These are phyloP conservation scores for Fusarium circinatum DNA, from an alignment of 2,329 filamentous ascomycete species.

Conservation along the genomic window DNA sequence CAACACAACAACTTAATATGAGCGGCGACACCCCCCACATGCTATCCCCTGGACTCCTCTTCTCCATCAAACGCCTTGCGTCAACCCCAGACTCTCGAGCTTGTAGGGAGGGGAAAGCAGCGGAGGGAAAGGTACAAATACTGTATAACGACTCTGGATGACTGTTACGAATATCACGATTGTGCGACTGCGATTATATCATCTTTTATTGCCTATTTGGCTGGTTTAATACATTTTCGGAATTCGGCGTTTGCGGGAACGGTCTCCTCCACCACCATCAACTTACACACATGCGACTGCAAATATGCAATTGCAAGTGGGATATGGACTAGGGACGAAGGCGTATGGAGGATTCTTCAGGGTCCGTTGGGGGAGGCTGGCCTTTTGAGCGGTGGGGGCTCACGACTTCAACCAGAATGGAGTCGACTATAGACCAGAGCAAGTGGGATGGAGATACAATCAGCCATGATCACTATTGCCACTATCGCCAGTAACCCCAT, in stretches of 20 bases:
- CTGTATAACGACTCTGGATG: slow-evolving; percentile 45
- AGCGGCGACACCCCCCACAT: slow-evolving; percentile 13
- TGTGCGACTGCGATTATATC: slow-evolving; percentile 38
- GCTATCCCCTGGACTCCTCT: background rate
- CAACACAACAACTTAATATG: slow-evolving; percentile 17
- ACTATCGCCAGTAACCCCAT: background rate
- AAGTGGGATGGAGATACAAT: slow-evolving; percentile 8
- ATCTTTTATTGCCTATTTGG: slow-evolving; percentile 34
- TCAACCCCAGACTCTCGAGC: slow-evolving; percentile 7
- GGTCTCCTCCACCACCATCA: background rate
- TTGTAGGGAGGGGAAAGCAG: background rate
- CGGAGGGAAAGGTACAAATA: slow-evolving; percentile 15
- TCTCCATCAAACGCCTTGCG: background rate
- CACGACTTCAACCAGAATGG: background rate
- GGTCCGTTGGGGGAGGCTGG: slow-evolving; percentile 22
- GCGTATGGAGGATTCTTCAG: slow-evolving; percentile 30
- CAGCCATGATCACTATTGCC: slow-evolving; percentile 7
- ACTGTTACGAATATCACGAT: slow-evolving; percentile 45
- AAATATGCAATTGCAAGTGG: slow-evolving; percentile 28
- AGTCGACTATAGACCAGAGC: slow-evolving; percentile 23
- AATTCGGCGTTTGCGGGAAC: slow-evolving; percentile 44
- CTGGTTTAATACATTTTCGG: slow-evolving; percentile 41
- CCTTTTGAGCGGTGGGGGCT: slow-evolving; percentile 21
- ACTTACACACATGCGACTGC: slow-evolving; percentile 19
- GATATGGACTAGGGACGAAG: slow-evolving; percentile 33